These are phyloP conservation scores for Puya raimondii DNA, from an alignment of 176 grass and related monocot genomes.

Conservation along the genomic window DNA sequence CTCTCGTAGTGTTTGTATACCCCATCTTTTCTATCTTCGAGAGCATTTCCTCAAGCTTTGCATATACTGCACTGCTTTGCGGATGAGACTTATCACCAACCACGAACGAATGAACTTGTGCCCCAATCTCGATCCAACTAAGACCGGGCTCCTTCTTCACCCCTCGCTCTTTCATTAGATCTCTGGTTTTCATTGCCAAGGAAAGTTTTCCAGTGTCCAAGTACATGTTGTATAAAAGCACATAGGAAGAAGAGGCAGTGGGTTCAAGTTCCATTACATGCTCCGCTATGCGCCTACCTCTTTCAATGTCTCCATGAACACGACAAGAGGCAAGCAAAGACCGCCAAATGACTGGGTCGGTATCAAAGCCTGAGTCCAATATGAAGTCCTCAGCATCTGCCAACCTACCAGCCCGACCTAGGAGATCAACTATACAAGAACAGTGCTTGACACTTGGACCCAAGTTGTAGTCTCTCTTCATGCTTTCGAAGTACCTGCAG, in stretches of 20 bases:
- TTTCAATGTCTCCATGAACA: conserved; percentile 44
- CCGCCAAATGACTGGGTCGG: conserved; percentile 38
- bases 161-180: conserved; percentile 62
- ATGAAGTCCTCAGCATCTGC: conserved; percentile 54
- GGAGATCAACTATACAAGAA: conserved; percentile 64
- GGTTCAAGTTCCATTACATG: conserved; percentile 54
- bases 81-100: conserved; percentile 46
- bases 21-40: conserved; percentile 35
- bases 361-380: conserved; percentile 34
- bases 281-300: conserved; percentile 29
- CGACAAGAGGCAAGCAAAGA: conserved; percentile 60
- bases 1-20: neutral
- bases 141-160: conserved; percentile 74
- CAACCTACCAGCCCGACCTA: conserved; percentile 63
- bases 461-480: conserved; percentile 40
- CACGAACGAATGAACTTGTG: conserved; percentile 56
- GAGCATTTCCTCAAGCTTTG: conserved; percentile 44
- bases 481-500: conserved; percentile 55
- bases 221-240: conserved; percentile 56
- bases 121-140: conserved; percentile 54
- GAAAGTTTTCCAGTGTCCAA: conserved; percentile 42
- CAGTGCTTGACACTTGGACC: conserved; percentile 47
- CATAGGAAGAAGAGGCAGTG: conserved; percentile 45
- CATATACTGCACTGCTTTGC: conserved; percentile 39
- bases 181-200: conserved; percentile 38